A percentile compares a stretch with the other conserved stretches of the same genome.
phyloP scores from a whole-genome alignment of 495 filamentous ascomycete species.

The Trichoderma orchidacearum region DNA sequence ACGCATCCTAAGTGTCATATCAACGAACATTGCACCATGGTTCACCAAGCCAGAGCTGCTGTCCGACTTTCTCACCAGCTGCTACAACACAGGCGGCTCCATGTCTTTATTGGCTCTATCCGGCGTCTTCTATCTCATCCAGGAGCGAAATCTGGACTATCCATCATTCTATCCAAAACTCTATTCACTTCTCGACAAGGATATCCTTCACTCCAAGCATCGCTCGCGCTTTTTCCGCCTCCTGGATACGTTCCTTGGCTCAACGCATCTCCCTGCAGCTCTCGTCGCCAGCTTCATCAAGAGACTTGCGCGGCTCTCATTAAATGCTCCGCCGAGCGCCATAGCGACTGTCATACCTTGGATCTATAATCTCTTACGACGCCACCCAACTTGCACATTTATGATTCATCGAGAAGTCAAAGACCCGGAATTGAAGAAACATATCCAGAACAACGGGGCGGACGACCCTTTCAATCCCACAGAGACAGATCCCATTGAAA shows the following conservation, averaged over 20 bases:
- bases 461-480: conserved; percentile 65
- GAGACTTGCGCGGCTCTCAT: conserved; percentile 62
- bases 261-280: conserved; percentile 80
- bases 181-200: conserved; percentile 76
- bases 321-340: conserved; percentile 75
- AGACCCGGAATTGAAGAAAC: conserved; percentile 37
- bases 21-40: conserved; percentile 69
- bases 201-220: conserved; percentile 84
- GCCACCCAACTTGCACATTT: conserved; percentile 80
- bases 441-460: conserved; percentile 51
- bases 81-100: conserved; percentile 73
- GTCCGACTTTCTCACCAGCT: conserved; percentile 97
- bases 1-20: conserved; percentile 56
- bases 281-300: conserved; percentile 96
- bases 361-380: conserved; percentile 89
- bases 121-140: conserved; percentile 90
- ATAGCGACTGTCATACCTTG: conserved; percentile 83
- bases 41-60: conserved; percentile 73
- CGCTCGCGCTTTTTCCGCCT: conserved; percentile 87
- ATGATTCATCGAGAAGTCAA: conserved; percentile 77
- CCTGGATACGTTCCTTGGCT: conserved; percentile 82
- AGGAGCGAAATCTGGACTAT: conserved; percentile 88
- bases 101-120: conserved; percentile 79
- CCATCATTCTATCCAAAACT: conserved; percentile 88
- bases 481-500: conserved; percentile 73